Base-by-base conservation (phyloP, 371 early-diverging fungal genomes). In the Caulochytrium protostelioides region DNA sequence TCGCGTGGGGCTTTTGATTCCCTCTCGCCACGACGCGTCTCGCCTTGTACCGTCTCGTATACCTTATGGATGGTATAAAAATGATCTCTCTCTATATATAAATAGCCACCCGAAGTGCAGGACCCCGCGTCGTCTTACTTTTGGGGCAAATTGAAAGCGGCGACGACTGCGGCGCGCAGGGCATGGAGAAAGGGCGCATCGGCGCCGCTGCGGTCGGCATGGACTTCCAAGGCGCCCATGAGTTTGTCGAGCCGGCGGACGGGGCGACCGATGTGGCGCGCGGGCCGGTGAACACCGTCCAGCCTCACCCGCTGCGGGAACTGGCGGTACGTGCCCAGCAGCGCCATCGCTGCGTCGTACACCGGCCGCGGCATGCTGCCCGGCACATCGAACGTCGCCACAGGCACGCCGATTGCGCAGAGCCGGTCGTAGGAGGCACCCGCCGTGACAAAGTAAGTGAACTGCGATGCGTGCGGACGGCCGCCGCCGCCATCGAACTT, bases 401-500 rank as follows among this genome's bases (percentile, higher is more conserved):
- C 37, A 28, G 41, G 35, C n/a, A 24, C 33, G 22, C 28, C 37
- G 18, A 16, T 15, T 6, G 15, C 16, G 7, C 29, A 39, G 30
- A 34, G 43, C 35, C 49, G 30, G 16, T 32, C 33, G 15, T 44
- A 3, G n/a, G 30, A 35, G 12, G 54, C 59, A 35, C 54, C 55
- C 62, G 59, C 41, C 38, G 16, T 50, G 59, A 42, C 62, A 47
- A 47, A 42, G 48, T 27, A 32, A 40, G 20, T 42, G 56, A 52
- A 46, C 22, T 43, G 34, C 49, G 27, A n/a, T n/a, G n/a, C 58
- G 62, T 28, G 50, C 47, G 23, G 50, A 38, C 27, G 62, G 57
- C 30, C 57, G 57, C 27, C 63, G 60, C 27, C 70, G 41, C 44
- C 67, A 71, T 41, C 66, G 69, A 20, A 70, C 56, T 40, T 63